Conservation (phyloP, 2,329 filamentous ascomycete species). For the Diaporthe sp. region DNA sequence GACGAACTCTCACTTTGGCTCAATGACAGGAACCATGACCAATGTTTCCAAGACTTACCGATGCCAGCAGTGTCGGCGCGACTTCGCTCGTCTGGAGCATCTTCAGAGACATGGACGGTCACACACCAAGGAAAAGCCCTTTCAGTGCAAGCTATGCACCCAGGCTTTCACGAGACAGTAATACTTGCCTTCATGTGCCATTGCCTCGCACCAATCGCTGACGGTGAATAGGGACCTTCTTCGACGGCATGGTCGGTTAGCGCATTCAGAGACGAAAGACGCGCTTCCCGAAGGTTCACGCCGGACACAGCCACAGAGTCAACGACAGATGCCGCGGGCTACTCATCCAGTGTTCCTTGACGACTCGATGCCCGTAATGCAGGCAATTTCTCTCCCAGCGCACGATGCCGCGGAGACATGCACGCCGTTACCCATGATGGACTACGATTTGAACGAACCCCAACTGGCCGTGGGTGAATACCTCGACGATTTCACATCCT, state of each 20-base stretch:
- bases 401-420: not conserved
- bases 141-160: not conserved
- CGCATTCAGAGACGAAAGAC: not conserved
- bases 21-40: not conserved
- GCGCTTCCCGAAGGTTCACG: not conserved
- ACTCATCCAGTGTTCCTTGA: not conserved
- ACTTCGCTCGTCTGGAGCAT: not conserved
- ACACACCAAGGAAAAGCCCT: too few relatives aligned
- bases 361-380: not conserved
- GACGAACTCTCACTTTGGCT: not conserved
- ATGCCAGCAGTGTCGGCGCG: slow-evolving; percentile 1
- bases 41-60: not conserved
- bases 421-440: not conserved
- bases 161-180: slow-evolving; percentile 3
- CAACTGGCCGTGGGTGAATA: not conserved
- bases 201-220: not conserved
- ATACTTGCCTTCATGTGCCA: not conserved
- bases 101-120: too few relatives aligned
- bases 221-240: slow-evolving; percentile 8
- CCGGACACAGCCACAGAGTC: not conserved
- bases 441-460: not conserved
- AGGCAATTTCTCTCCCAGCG: not conserved
- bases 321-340: not conserved
- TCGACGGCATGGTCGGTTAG: not conserved
- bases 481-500: slow-evolving; percentile 6